Evolutionary conservation across 768 basidiomycete species (phyloP).

Genomic region (Suillus ampliporus): DNA sequence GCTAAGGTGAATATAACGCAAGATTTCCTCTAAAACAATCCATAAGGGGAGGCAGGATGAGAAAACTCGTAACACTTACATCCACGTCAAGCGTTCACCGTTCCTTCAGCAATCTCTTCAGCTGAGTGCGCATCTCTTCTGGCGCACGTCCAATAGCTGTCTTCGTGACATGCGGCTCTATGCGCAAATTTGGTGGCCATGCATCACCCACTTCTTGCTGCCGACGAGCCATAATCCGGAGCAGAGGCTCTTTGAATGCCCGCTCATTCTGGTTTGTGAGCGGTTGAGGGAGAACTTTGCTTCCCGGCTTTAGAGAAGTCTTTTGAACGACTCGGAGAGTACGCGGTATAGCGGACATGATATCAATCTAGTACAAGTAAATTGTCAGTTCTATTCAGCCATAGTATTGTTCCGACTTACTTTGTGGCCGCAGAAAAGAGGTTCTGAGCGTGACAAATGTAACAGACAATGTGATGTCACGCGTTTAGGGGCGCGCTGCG

Average conservation of each 20-base stretch:
- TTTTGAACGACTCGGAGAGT: conserved; percentile 46
- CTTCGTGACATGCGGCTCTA: conserved; percentile 50
- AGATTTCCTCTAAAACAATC: neutral
- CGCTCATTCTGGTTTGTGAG: conserved; percentile 38
- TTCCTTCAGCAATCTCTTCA: conserved; percentile 48
- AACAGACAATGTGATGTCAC: neutral
- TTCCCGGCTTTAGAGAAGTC: conserved; percentile 26
- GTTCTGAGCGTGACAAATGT: neutral
- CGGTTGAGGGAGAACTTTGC: conserved; percentile 33
- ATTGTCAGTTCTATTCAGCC: neutral
- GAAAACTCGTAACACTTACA: neutral
- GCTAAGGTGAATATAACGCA: neutral
- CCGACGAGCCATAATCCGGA: conserved; percentile 47
- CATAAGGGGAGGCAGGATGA: neutral
- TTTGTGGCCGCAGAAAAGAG: neutral
- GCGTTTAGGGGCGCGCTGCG: conserved; percentile 5
- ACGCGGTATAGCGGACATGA: conserved; percentile 15
- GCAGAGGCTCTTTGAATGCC: conserved; percentile 40
- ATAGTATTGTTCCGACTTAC: conserved; percentile 1
- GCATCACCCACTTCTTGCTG: conserved; percentile 42
- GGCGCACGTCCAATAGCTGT: conserved; percentile 46
- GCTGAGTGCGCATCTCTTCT: conserved; percentile 40
- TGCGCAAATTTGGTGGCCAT: conserved; percentile 57
- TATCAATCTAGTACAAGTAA: neutral
- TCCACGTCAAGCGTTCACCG: conserved; percentile 20